Base-by-base conservation (phyloP, 2,329 filamentous ascomycete genomes). In the Diaporthe eres region DNA sequence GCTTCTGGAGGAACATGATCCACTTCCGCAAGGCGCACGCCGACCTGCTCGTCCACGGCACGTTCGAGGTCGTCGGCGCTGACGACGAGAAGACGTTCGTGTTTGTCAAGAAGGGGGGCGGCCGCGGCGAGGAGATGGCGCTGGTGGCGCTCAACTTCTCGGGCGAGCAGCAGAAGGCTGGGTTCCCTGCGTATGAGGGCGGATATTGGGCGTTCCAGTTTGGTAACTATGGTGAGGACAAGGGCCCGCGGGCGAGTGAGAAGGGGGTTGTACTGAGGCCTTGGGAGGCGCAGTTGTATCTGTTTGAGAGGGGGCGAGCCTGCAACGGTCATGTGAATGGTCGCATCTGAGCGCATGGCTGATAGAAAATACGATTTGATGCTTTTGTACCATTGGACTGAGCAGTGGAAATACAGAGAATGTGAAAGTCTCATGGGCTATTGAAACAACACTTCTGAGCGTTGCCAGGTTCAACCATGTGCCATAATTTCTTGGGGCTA, bases 1-100 rank as follows among this genome's bases (percentile, higher is more conserved):
- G 87, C 53, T 94, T 92, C 82, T 94, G 92, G 90, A 89, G 88
- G 82, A 82, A 84, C 61, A 87, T 88, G 78, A 83, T 94, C 57
- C 80, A 79, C 72, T 83, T 90, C 60, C 86, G 92, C 61, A 91
- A 90, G 82, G 82, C 88, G 77, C 85, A 91, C 79, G 86, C 86
- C 22, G 88, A 91, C 58, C 81, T 92, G 12, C 90, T 94, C 74
- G 88, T 93, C 1, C 89, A 93, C 78, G 92, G 92, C 8, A 84
- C 86, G 28, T 94, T 90, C 80, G 83, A 89, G 61, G 81, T 88
- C 12, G 82, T 90, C 49, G 89, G 90, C 67, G 80, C 85, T 25
- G 85, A 87, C n/a, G 83, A 87, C 60, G 82, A 86, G 75, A 74
- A 84, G 72, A 85, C 85, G 0, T 88, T 88, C 78, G 80, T 87